phyloP scores from a whole-genome alignment of 1,139 yeast genomes.

The Scheffersomyces titani region DNA sequence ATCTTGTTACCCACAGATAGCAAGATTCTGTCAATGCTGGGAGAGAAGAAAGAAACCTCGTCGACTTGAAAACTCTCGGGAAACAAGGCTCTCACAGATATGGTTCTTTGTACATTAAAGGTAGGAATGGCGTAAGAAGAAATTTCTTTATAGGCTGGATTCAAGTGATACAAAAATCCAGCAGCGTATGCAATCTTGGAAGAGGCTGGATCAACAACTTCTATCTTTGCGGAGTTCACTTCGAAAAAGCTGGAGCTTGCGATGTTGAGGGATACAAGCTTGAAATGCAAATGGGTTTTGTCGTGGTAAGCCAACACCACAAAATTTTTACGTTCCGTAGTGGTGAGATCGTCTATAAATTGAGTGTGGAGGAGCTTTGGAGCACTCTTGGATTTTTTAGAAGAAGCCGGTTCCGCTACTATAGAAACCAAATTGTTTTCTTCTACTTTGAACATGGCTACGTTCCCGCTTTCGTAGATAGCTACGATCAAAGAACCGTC shows the following conservation, averaged over 20 bases:
- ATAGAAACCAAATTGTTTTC: slow-evolving; percentile 6
- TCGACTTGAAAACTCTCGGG: slow-evolving; percentile 6
- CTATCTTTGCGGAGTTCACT: slow-evolving; percentile 14
- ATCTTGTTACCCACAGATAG: slow-evolving; percentile 40
- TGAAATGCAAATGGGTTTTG: slow-evolving; percentile 16
- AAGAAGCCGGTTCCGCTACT: no score
- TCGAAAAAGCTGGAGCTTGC: slow-evolving; percentile 19
- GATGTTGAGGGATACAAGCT: slow-evolving; percentile 24
- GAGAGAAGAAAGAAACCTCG: slow-evolving; percentile 30
- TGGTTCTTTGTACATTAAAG: slow-evolving; percentile 21
- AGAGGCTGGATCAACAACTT: slow-evolving; percentile 5
- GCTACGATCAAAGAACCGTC: slow-evolving; percentile 37
- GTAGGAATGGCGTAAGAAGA: slow-evolving; percentile 21
- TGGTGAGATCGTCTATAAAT: slow-evolving; percentile 20
- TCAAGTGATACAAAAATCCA: slow-evolving; percentile 29
- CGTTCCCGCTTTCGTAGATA: slow-evolving; percentile 44
- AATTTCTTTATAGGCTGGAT: slow-evolving; percentile 16
- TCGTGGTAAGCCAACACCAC: slow-evolving; percentile 22
- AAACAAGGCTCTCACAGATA: slow-evolving; percentile 20
- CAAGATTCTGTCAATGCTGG: slow-evolving; percentile 48
- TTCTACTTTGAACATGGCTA: slow-evolving; percentile 29
- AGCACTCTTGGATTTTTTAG: slow-evolving; percentile 3
- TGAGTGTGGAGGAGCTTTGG: slow-evolving; percentile 19
- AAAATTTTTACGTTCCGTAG: slow-evolving; percentile 20
- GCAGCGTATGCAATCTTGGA: slow-evolving; percentile 25